Evolutionary conservation across 2,329 filamentous ascomycete genomes (phyloP), one percentile per base, ranked within the genome.

Genomic region (Aspergillus nomiae): DNA sequence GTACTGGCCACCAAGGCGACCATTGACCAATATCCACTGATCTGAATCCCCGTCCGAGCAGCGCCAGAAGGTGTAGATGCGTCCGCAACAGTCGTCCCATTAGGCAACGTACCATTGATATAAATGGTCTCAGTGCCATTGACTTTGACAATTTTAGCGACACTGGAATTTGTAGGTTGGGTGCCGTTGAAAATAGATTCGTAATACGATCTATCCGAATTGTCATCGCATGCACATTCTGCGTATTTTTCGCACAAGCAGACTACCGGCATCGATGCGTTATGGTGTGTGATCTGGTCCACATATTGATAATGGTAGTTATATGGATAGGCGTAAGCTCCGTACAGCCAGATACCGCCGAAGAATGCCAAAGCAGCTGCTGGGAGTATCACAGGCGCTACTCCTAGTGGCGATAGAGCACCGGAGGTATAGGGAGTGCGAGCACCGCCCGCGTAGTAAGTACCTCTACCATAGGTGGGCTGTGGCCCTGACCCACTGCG

Each of bases 191-290:
- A 74, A 1, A 83, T 63, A 14, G 76, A 73, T 51, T 79, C 70
- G 61, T 82, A 73, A 64, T 79, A 82, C 1, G 77, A 81, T 53
- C 69, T 68, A 63, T 83, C 81, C 48, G 75, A 75, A 65, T 79
- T 81, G 46, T 82, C 76, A 61, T 88, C 87, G 69, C 87, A 89
- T 5, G 86, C 85, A 69, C 87, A 89, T 38, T 81, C 79, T 21
- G 73, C 75, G 68, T 84, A 84, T 61, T 83, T 70, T 63, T 84
- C 77, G 71, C 87, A 89, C 43, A 87, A 71, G 69, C 87, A 89
- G 3, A 81, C 75, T 8, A 88, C 83, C 0, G 85, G 85, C 14
- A 84, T 67, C 0, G 80, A 80, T 67, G 83, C 75, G 69, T 87
- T 86, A 11, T 71, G 67, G 50, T 81, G 78, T 38, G 73, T 77